Conservation (phyloP, 2,329 filamentous ascomycete genomes). For the Aspergillus quadrilineatus region DNA sequence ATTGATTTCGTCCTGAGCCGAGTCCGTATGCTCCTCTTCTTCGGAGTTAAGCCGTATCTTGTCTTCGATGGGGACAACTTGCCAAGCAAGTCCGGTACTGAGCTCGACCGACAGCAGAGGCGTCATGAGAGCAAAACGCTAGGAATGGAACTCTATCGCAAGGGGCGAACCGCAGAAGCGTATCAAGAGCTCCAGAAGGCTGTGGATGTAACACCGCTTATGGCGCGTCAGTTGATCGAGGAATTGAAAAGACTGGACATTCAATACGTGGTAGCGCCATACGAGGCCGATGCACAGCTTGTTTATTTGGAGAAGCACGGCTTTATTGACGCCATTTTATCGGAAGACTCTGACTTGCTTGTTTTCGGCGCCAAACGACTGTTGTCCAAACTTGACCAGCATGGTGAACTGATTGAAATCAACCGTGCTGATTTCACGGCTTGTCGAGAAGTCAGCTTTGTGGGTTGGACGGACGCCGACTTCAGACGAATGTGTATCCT, state of each 20-base stretch:
- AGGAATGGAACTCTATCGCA: slow-evolving; percentile 75
- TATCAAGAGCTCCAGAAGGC: slow-evolving; percentile 89
- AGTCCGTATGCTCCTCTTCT: slow-evolving; percentile 90
- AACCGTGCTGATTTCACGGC: slow-evolving; percentile 84
- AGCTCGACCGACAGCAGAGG: slow-evolving; percentile 70
- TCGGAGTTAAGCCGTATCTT: slow-evolving; percentile 89
- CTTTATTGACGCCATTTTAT: slow-evolving; percentile 81
- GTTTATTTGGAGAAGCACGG: slow-evolving; percentile 89
- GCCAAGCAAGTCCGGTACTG: slow-evolving; percentile 87
- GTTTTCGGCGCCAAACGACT: slow-evolving; percentile 92
- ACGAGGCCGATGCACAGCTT: slow-evolving; percentile 96
- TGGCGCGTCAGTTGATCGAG: slow-evolving; percentile 89
- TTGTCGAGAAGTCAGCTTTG: slow-evolving; percentile 81
- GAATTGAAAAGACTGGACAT: slow-evolving; percentile 79
- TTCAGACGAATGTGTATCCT: slow-evolving; percentile 96
- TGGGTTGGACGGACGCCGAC: slow-evolving; percentile 87
- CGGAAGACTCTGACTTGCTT: slow-evolving; percentile 92
- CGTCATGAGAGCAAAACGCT: slow-evolving; percentile 73
- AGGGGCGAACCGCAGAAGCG: slow-evolving; percentile 78
- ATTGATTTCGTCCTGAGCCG: slow-evolving; percentile 87
- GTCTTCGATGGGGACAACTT: slow-evolving; percentile 96
- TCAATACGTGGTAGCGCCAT: slow-evolving; percentile 89
- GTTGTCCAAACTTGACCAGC: slow-evolving; percentile 90
- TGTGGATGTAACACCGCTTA: slow-evolving; percentile 91
- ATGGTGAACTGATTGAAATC: slow-evolving; percentile 90